Base-by-base conservation (phyloP, 257 asterid species). In the Nemophila menziesii region DNA sequence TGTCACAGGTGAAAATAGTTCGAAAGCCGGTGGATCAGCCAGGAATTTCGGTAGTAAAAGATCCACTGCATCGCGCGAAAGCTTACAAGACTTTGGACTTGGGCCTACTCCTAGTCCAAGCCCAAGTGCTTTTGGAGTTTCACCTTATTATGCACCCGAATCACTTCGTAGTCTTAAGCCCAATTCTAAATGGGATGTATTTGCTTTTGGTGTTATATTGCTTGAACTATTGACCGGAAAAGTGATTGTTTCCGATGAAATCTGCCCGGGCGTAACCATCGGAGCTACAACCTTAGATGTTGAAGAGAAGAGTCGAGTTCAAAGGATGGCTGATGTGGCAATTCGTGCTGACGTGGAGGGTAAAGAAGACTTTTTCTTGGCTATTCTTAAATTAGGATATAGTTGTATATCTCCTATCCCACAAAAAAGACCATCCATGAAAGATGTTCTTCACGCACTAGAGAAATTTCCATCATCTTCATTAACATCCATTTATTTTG, bases 151-250 rank as follows among this genome's bases (percentile, higher is more conserved):
- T 7, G 79, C 98, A 0, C 98, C 98, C 0, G 98, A 89, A 61
- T 84, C 96, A 0, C 73, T 89, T 0, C 78, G 98, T n/a, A 89
- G 81, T 56, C 73, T 89, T 26, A 89, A 81, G 67, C 93, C 98
- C 64, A 70, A 54, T 56, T 69, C 94, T 0, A 89, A 89, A 49
- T 84, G 95, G 94, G 98, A 89, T 5, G 92, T 89, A 12, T 89
- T 66, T 54, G 62, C 98, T 0, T 81, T 75, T 44, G 98, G 98
- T 0, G 87, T 80, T 0, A 72, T 84, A 33, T 51, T 89, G 52
- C 68, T 89, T 0, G 98, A 89, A 20, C 20, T 89, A 49, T 22
- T 89, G 33, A 84, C 93, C 0, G 96, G 94, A 0, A 89, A 84
- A 41, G 71, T 85, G 27, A 58, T 73, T 0, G 68, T 62, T 1